Evolutionary conservation across 495 filamentous ascomycete genomes (phyloP).

Genomic region (Xylaria intraflava): DNA sequence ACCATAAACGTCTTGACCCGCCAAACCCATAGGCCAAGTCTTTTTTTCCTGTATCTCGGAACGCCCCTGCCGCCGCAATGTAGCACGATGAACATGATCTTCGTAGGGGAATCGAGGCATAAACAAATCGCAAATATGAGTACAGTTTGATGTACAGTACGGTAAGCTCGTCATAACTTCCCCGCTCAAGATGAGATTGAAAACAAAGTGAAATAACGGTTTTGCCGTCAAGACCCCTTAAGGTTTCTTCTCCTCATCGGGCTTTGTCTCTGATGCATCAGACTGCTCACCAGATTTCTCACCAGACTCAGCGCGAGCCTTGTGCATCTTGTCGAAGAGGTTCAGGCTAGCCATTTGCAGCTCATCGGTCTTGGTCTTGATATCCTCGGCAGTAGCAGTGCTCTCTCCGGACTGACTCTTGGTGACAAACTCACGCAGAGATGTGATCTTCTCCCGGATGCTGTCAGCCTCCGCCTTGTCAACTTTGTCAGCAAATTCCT

Average conservation of each 20-base stretch:
- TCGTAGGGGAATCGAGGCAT: slow-evolving; percentile 27
- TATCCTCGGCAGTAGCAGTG: slow-evolving; percentile 72
- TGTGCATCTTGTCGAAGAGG: slow-evolving; percentile 99
- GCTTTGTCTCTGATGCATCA: slow-evolving; percentile 63
- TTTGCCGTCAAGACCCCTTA: slow-evolving; percentile 27
- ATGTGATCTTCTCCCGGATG: slow-evolving; percentile 88
- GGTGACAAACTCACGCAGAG: slow-evolving; percentile 82
- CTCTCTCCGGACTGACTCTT: slow-evolving; percentile 94
- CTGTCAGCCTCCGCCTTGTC: slow-evolving; percentile 92
- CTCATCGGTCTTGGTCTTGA: slow-evolving; percentile 98
- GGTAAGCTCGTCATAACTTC: slow-evolving; percentile 20
- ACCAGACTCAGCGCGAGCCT: slow-evolving; percentile 65
- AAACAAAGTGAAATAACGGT: slow-evolving; percentile 15
- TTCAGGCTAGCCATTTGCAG: slow-evolving; percentile 92
- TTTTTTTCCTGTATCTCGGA: slow-evolving; percentile 39
- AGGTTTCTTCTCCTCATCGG: slow-evolving; percentile 60
- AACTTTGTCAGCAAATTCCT: slow-evolving; percentile 90
- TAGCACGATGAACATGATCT: slow-evolving; percentile 22
- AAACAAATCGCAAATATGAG: slow-evolving; percentile 34
- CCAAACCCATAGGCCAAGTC: slow-evolving; percentile 23
- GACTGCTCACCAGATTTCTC: slow-evolving; percentile 43
- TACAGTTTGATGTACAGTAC: slow-evolving; percentile 35
- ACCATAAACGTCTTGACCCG: slow-evolving; percentile 14
- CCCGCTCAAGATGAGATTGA: slow-evolving; percentile 30
- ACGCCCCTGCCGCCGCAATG: slow-evolving; percentile 38